Conservation (phyloP, 1,139 yeast genomes). For the Hemisphaericaspora lyxosophila region DNA sequence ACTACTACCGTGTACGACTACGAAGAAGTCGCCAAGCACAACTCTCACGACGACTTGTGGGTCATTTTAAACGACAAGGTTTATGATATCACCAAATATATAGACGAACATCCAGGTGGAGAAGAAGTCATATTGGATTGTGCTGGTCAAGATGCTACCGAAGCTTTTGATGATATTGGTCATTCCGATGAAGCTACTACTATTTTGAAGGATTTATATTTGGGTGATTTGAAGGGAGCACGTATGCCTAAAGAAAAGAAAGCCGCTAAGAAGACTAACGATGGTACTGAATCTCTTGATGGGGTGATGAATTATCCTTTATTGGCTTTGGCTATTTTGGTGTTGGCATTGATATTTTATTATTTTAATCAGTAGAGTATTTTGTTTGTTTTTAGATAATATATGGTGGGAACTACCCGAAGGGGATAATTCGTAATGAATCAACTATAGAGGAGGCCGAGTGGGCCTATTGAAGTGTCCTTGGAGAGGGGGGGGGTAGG, state of each 20-base stretch:
- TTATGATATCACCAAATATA: conserved; percentile 76
- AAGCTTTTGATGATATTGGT: conserved; percentile 93
- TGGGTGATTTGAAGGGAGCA: conserved; percentile 62
- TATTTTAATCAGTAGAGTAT: conserved; percentile 27
- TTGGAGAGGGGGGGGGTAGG: no score
- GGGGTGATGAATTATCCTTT: conserved; percentile 30
- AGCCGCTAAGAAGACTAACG: not conserved
- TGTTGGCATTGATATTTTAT: conserved; percentile 59
- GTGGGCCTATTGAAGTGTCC: no score
- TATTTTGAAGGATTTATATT: conserved; percentile 60
- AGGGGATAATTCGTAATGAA: no score
- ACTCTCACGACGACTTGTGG: conserved; percentile 80
- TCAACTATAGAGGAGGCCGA: no score
- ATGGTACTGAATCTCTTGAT: conserved; percentile 18
- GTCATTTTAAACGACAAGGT: conserved; percentile 88
- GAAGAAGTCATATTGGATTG: conserved; percentile 91
- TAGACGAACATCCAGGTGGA: conserved; percentile 97
- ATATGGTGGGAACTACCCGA: no score
- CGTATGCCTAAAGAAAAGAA: not conserved
- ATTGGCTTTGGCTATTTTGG: conserved; percentile 50
- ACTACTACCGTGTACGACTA: conserved; percentile 15
- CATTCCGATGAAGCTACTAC: conserved; percentile 92
- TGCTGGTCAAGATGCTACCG: conserved; percentile 93
- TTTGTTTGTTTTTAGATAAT: no score
- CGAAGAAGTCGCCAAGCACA: conserved; percentile 80